Evolutionary conservation across 768 basidiomycete genomes (phyloP).

Genomic region (Ramaria rubella): DNA sequence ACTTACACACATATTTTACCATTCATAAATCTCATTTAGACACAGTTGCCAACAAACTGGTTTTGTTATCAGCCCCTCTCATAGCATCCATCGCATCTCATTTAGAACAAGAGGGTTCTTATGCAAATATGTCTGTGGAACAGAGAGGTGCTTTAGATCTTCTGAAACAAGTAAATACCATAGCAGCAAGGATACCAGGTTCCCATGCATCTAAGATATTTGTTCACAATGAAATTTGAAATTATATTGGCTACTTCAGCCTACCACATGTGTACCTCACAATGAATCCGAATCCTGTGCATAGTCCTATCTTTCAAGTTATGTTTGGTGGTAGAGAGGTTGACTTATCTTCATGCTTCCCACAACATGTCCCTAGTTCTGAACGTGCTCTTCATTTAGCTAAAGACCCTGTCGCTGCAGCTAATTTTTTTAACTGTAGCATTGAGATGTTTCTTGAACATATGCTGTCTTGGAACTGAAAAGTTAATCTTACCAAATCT

Average conservation of each 20-base stretch:
- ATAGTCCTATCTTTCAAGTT: constrained; percentile 28
- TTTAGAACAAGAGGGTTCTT: constrained; percentile 1
- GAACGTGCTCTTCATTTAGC: constrained; percentile 22
- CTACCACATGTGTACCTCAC: constrained; percentile 25
- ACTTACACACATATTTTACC: constrained; percentile 12
- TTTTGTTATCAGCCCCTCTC: constrained; percentile 1
- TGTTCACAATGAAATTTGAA: constrained; percentile 20
- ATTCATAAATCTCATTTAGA: constrained; percentile 8
- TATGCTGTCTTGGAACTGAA: constrained; percentile 25
- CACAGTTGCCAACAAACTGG: constrained; percentile 6
- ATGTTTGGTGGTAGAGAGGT: constrained; percentile 15
- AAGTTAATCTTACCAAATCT: background rate
- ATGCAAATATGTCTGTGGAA: constrained; percentile 8
- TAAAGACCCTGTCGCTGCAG: constrained; percentile 31
- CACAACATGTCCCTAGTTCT: constrained; percentile 12
- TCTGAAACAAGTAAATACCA: constrained; percentile 24
- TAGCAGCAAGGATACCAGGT: constrained; percentile 27
- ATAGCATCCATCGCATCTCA: constrained; percentile 10
- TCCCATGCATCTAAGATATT: constrained; percentile 24
- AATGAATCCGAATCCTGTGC: constrained; percentile 17
- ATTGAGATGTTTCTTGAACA: constrained; percentile 21
- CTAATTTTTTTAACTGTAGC: constrained; percentile 27
- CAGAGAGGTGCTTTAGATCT: constrained; percentile 20
- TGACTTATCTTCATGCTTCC: constrained; percentile 18
- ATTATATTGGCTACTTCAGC: constrained; percentile 26